Percentiles rank a stretch among this genome's conserved stretches.
Conservation (phyloP, 169 alveolate species). For the Haemoproteus tartakovskyi region DNA sequence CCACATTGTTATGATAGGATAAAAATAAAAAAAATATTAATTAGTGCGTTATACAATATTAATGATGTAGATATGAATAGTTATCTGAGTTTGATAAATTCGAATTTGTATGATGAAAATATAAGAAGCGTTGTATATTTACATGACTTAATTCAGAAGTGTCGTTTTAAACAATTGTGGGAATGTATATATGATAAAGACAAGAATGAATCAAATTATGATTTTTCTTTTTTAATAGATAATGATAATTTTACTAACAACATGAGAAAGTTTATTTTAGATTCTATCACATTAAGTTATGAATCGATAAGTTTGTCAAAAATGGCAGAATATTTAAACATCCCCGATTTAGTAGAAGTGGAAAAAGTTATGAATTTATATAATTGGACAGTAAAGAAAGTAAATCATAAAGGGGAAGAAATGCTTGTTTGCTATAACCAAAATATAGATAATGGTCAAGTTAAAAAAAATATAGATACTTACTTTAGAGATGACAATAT, state of each 20-base stretch:
- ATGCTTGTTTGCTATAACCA: conserved; percentile 20
- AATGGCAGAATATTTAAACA: conserved; percentile 45
- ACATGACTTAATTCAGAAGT: conserved; percentile 29
- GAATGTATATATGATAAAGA: conserved; percentile 17
- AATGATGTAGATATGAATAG: conserved; percentile 45
- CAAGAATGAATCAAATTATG: conserved; percentile 12
- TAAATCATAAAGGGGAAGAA: conserved; percentile 21
- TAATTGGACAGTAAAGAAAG: conserved; percentile 40
- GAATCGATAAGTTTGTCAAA: conserved; percentile 32
- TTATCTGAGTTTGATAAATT: conserved; percentile 43
- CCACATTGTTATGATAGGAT: conserved; percentile 57
- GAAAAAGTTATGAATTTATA: conserved; percentile 17
- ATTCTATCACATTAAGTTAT: conserved; percentile 35
- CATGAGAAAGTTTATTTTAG: conserved; percentile 33
- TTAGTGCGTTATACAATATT: conserved; percentile 48
- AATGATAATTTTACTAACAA: conserved; percentile 11
- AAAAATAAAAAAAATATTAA: conserved; percentile 41
- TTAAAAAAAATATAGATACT: conserved; percentile 19
- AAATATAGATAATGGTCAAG: conserved; percentile 35
- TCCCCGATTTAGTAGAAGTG: neutral
- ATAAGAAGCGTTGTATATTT: conserved; percentile 31
- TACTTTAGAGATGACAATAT: conserved; percentile 48
- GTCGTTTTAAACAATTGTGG: conserved; percentile 49
- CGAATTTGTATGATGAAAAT: conserved; percentile 45
- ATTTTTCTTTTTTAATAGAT: conserved; percentile 33